phyloP scores from a whole-genome alignment of 768 basidiomycete genomes.

The Suillus subluteus region DNA sequence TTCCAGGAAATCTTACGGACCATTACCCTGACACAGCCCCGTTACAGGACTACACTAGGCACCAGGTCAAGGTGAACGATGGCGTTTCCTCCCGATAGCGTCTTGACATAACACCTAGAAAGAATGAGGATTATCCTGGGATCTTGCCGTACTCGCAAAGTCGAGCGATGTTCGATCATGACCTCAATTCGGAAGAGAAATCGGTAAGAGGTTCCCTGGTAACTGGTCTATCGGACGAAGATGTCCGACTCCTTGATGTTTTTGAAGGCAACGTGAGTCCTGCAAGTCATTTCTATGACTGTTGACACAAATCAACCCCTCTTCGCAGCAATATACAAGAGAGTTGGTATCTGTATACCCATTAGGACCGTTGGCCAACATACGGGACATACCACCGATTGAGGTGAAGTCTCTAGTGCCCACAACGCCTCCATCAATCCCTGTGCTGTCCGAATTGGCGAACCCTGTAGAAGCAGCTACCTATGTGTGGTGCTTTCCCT shows the following conservation, averaged over 20 bases:
- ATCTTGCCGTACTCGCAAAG: constrained; percentile 65
- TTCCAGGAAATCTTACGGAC: not conserved
- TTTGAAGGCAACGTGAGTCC: constrained; percentile 80
- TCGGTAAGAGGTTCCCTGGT: constrained; percentile 83
- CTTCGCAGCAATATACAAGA: constrained; percentile 71
- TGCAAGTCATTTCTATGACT: not conserved
- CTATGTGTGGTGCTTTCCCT: constrained; percentile 65
- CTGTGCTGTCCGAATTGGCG: constrained; percentile 37
- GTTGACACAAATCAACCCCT: not conserved
- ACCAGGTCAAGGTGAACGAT: constrained; percentile 65
- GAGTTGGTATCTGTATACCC: constrained; percentile 57
- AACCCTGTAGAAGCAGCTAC: constrained; percentile 57
- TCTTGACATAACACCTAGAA: constrained; percentile 12
- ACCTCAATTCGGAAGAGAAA: constrained; percentile 62
- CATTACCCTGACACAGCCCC: constrained; percentile 4
- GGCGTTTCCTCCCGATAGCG: constrained; percentile 1
- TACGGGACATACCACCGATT: constrained; percentile 27
- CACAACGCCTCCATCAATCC: constrained; percentile 45
- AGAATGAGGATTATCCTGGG: constrained; percentile 84
- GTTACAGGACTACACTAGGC: constrained; percentile 75
- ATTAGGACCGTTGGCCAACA: constrained; percentile 46
- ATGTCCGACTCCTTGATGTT: constrained; percentile 70
- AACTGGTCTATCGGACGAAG: constrained; percentile 62
- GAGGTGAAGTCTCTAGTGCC: constrained; percentile 43
- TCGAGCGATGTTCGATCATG: constrained; percentile 47